Percentiles rank a stretch among this genome's conserved stretches.
Conservation (phyloP, 768 basidiomycete species). For the Amanita thiersii region DNA sequence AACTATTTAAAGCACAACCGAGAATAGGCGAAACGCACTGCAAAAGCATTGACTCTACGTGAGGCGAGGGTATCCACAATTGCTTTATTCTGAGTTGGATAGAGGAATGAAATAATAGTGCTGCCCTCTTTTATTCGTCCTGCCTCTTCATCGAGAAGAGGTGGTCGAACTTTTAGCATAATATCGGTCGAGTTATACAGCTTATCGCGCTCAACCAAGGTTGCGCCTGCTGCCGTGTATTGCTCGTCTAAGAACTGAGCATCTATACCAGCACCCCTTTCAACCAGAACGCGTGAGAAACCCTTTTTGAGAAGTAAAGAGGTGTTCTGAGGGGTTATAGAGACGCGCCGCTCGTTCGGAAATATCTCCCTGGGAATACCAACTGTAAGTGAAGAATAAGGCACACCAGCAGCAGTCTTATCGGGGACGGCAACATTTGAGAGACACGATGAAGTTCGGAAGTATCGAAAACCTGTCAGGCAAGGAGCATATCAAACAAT, state of each 20-base stretch:
- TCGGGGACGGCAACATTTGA: conserved; percentile 20
- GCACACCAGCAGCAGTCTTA: conserved; percentile 27
- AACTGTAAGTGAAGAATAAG: conserved; percentile 67
- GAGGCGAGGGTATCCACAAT: conserved; percentile 64
- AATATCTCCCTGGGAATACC: conserved; percentile 75
- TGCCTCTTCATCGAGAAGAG: conserved; percentile 54
- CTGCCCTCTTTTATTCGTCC: conserved; percentile 60
- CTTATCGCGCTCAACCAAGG: conserved; percentile 63
- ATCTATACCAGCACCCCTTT: conserved; percentile 58
- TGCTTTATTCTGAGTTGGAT: conserved; percentile 74
- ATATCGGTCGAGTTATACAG: conserved; percentile 67
- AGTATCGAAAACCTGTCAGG: conserved; percentile 21
- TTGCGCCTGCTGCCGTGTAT: conserved; percentile 73
- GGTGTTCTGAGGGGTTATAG: conserved; percentile 75
- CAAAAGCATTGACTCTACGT: conserved; percentile 65
- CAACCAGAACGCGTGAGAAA: conserved; percentile 64
- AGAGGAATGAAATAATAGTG: conserved; percentile 78
- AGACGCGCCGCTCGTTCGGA: conserved; percentile 72
- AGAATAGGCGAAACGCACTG: conserved; percentile 27
- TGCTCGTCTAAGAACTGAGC: conserved; percentile 80
- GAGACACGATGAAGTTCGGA: conserved; percentile 21
- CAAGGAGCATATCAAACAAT: conserved; percentile 1
- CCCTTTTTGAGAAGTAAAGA: conserved; percentile 76
- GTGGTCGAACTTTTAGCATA: conserved; percentile 80
- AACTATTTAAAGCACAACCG: background rate